These are phyloP conservation scores for Neostapfia colusana DNA, from an alignment of 176 grass and related monocot genomes.

Conservation along the genomic window DNA sequence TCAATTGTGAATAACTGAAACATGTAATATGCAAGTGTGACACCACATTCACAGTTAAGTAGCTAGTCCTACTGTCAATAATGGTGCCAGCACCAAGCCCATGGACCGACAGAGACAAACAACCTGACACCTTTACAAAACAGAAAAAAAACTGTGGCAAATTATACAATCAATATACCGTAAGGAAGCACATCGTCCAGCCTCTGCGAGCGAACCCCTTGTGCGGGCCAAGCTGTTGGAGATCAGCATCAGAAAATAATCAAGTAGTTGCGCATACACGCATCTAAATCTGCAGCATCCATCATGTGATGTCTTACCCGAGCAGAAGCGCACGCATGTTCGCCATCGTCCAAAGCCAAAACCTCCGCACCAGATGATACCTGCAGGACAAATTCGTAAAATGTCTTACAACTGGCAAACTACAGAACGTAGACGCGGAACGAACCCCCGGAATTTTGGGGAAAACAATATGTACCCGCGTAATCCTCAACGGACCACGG, in stretches of 20 bases:
- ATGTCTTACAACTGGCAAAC: neutral
- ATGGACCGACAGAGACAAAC: neutral
- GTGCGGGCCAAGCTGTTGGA: constrained; percentile 41
- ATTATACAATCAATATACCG: constrained; percentile 30
- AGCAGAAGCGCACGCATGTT: constrained; percentile 48
- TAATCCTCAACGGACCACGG: neutral
- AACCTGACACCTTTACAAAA: neutral
- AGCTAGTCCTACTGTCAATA: neutral
- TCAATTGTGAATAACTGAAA: constrained; percentile 2
- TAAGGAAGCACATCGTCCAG: constrained; percentile 20
- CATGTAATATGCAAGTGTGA: neutral
- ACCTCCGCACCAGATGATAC: constrained; percentile 1
- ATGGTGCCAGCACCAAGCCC: neutral
- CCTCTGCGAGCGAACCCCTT: constrained; percentile 35
- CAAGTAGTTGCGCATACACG: neutral
- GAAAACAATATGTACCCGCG: neutral
- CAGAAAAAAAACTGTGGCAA: neutral
- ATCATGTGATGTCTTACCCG: constrained; percentile 32
- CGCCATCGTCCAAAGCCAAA: constrained; percentile 30
- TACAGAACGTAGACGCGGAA: neutral
- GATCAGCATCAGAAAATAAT: constrained; percentile 4
- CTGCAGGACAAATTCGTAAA: neutral
- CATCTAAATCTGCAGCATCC: neutral
- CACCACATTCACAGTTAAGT: constrained; percentile 11
- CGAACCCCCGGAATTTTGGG: neutral